Base-by-base conservation (phyloP, 768 basidiomycete species). In the Boletus vinaceobasis region DNA sequence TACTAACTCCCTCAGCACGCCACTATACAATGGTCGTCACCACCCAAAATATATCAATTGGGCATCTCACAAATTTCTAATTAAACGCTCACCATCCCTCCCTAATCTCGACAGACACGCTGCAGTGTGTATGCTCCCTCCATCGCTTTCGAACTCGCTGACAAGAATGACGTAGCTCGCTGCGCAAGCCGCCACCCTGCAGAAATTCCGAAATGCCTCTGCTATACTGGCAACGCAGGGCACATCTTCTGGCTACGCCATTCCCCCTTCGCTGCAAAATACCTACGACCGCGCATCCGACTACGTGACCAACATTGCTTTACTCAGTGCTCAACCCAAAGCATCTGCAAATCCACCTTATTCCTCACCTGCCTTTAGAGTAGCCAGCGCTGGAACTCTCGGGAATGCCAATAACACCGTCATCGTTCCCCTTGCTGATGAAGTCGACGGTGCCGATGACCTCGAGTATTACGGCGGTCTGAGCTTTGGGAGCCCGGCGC, bases 401-500 rank as follows among this genome's bases (percentile, higher is more conserved):
- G 15, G 15, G 5, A 35, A 19, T 5, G 29, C 42, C 23, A 46
- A 67, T 9, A 39, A 23, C 23, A 36, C 56, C 43, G 29, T 48
- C 23, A 31, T 49, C 14, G 45, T 66, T 55, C 61, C 72, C 5
- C 70, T 81, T 43, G 69, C 53, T 11, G 80, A 81, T 61, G 64
- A 74, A 53, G 67, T 76, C 2, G 65, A 69, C 21, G 73, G 70
- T 17, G 53, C 54, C 27, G 58, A 76, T 40, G 80, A 83, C 53
- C 56, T 78, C 29, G 66, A 79, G 50, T 85, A 84, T 62, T 82
- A 78, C 50, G 67, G 69, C 21, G 33, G 39, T 5, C 50, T 85
- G 44, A 35, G 58, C 6, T 73, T 88, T 48, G 88, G 87, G 10
- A 82, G 82, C 17, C 79, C 79, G 1, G 59, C 71, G 1, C 85